Percentiles rank a stretch among this genome's conserved stretches.
Conservation (phyloP, 2,329 filamentous ascomycete species). For the Fusarium oligoseptatum region DNA sequence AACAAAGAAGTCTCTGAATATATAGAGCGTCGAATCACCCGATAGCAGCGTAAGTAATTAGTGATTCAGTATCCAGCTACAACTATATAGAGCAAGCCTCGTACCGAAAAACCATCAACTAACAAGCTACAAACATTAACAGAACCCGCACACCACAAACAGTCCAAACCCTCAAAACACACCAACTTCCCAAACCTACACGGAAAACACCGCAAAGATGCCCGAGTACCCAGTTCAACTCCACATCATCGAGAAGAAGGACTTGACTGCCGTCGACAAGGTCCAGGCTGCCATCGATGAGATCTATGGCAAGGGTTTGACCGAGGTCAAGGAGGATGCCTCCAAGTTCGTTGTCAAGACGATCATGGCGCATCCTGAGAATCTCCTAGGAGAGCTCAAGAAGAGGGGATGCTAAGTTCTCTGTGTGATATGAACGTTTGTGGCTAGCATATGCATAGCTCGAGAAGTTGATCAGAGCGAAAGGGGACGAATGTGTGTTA, state of each 20-base stretch:
- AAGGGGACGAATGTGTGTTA: background rate
- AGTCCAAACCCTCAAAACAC: background rate
- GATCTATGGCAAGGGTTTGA: background rate
- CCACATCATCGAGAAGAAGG: background rate
- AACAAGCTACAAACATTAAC: background rate
- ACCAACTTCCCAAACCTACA: background rate
- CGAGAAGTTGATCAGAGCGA: background rate
- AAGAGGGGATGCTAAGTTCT: background rate
- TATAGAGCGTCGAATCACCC: background rate
- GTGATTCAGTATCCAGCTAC: background rate
- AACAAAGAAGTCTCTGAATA: background rate
- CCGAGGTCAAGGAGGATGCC: background rate
- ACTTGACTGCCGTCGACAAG: background rate
- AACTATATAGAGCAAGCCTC: background rate
- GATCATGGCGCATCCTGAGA: background rate
- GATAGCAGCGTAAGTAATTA: background rate
- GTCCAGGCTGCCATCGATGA: background rate
- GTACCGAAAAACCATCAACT: background rate
- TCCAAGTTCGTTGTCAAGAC: background rate
- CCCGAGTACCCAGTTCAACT: background rate
- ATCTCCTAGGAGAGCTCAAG: background rate
- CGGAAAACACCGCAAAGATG: background rate
- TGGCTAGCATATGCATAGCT: background rate
- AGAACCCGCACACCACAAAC: background rate
- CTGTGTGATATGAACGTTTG: background rate